Base-by-base conservation (phyloP, 352 stramenopile genomes). In the Pythium biforme region DNA sequence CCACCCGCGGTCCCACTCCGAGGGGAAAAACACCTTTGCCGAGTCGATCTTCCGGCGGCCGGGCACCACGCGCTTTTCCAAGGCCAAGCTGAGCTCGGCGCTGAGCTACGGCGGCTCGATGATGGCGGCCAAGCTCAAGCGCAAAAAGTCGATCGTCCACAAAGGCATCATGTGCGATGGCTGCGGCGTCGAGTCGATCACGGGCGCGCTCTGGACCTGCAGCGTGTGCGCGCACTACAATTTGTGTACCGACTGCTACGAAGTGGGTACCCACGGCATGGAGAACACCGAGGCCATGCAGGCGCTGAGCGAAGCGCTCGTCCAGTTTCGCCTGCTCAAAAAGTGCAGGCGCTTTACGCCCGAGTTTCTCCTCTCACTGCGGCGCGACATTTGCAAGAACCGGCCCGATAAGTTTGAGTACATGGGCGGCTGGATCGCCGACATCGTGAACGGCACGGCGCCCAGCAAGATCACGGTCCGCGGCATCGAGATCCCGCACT, bases 391-490 rank as follows among this genome's bases (percentile, higher is more conserved):
- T 29, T 94, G 84, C 73, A 94, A 94, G 62, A 77, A 76, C 52
- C 70, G 83, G 34, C 74, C 81, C 0, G 82, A 90, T 73, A 94
- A 94, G 69, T 89, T 94, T 55, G 78, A 94, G 64, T 91, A 94
- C 58, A 66, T 94, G 41, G 83, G 85, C 27, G 74, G 76, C 27
- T 94, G 85, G 85, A 89, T 94, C 71, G 85, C 76, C 31, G 79
- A 83, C 34, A 91, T 94, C 56, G 77, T 94, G 8, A 77, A 84
- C 49, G 82, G 81, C 39, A 88, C 73, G 10, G 58, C 81, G 4
- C 72, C 81, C 43, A 79, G 66, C 45, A 90, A 91, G 68, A 94
- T 94, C 55, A 88, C 74, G 43, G 82, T 91, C 45, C 85, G 85
- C 5, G 85, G 85, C 10, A 88, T 92, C 52, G 85, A 94, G 68